A percentile compares a stretch with the other conserved stretches of the same genome.
phyloP scores from a whole-genome alignment of 2,329 filamentous ascomycete species.

The Colletotrichum neosansevieriae region DNA sequence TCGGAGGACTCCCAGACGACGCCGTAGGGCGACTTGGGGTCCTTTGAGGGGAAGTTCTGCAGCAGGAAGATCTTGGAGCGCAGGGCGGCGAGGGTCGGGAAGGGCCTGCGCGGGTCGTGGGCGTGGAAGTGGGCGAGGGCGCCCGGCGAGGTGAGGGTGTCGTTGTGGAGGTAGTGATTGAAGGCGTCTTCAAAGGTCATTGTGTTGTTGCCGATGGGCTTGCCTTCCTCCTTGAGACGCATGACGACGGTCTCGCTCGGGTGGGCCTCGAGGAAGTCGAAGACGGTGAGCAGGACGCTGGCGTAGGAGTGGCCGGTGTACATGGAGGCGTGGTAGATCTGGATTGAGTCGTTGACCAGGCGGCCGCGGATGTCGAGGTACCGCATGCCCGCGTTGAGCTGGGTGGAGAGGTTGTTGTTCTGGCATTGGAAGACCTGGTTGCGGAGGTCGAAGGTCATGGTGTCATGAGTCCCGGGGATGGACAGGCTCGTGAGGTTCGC shows the following conservation, averaged over 20 bases:
- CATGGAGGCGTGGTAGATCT: constrained; percentile 60
- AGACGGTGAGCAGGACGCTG: constrained; percentile 57
- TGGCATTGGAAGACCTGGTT: constrained; percentile 58
- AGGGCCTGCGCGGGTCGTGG: constrained; percentile 47
- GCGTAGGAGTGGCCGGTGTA: constrained; percentile 59
- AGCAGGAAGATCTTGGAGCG: constrained; percentile 61
- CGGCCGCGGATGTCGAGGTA: constrained; percentile 64
- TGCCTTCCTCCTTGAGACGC: constrained; percentile 63
- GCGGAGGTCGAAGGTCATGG: constrained; percentile 60
- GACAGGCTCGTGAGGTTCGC: constrained; percentile 58
- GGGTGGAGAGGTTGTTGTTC: constrained; percentile 57
- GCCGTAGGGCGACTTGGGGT: constrained; percentile 51
- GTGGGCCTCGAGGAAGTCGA: constrained; percentile 58
- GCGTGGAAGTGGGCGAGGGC: constrained; percentile 52
- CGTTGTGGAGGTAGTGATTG: constrained; percentile 53
- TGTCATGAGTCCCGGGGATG: constrained; percentile 66
- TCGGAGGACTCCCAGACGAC: constrained; percentile 58
- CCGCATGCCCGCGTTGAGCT: constrained; percentile 60
- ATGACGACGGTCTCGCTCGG: constrained; percentile 62
- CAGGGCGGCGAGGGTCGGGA: constrained; percentile 59
- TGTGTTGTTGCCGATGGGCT: constrained; percentile 51
- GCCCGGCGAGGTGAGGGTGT: constrained; percentile 51
- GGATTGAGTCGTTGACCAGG: constrained; percentile 56
- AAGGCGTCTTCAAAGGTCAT: constrained; percentile 60
- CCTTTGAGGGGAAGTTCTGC: constrained; percentile 56